These are phyloP conservation scores for Amanita phalloides DNA, from an alignment of 768 basidiomycete genomes.

Conservation along the genomic window DNA sequence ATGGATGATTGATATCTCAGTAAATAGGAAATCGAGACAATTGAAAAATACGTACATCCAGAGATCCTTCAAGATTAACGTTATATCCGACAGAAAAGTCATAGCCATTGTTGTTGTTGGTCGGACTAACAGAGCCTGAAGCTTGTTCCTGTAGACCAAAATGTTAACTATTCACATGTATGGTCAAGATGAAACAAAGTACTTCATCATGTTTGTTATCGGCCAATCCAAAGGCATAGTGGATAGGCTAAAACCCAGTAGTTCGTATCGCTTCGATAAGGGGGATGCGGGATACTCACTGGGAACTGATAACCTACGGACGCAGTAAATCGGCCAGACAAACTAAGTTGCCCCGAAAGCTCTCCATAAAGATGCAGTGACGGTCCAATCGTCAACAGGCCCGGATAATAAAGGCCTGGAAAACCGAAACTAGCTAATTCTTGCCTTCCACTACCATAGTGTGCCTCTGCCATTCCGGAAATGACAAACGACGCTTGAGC, in stretches of 20 bases:
- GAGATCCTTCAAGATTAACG: slow-evolving; percentile 14
- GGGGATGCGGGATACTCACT: no score
- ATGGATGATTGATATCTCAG: no score
- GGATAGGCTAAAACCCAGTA: no score
- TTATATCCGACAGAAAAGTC: slow-evolving; percentile 3
- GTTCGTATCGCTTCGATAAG: no score
- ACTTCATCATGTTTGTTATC: no score
- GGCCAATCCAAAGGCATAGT: no score
- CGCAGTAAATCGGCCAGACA: not conserved
- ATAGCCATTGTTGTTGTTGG: not conserved
- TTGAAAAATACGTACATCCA: slow-evolving; percentile 10
- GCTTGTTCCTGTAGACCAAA: no score
- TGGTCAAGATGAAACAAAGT: no score
- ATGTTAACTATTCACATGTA: no score
- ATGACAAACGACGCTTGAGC: slow-evolving; percentile 11
- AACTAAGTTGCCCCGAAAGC: not conserved
- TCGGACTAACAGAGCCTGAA: not conserved
- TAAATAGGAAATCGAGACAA: no score
- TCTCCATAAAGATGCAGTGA: slow-evolving; percentile 4
- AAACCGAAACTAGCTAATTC: slow-evolving; percentile 12
- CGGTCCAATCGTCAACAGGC: slow-evolving; percentile 14
- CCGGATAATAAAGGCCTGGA: slow-evolving; percentile 16
- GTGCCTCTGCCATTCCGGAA: slow-evolving; percentile 8
- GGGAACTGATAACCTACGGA: not conserved
- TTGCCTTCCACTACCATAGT: slow-evolving; percentile 6